phyloP scores from a whole-genome alignment of 768 basidiomycete genomes.

The Lentinula raphanica region DNA sequence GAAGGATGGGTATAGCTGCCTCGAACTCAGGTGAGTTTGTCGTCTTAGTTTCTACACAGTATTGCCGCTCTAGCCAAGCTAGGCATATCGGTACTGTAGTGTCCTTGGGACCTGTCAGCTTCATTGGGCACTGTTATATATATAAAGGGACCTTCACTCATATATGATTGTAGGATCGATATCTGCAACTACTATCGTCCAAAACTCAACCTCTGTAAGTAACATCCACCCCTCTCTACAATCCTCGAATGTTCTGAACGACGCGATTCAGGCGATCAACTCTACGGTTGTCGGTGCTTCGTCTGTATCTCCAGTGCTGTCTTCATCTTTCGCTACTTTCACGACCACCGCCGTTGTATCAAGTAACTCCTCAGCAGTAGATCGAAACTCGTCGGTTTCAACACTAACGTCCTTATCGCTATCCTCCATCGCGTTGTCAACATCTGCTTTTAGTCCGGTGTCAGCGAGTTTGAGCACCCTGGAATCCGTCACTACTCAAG shows the following conservation, averaged over 20 bases:
- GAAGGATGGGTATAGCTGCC: background rate
- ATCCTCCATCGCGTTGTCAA: background rate
- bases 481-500: background rate
- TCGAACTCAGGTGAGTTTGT: background rate
- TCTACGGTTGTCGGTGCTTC: background rate
- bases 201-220: conserved; percentile 4
- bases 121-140: background rate
- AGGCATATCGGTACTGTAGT: background rate
- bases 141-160: background rate
- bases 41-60: background rate
- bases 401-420: background rate
- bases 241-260: background rate
- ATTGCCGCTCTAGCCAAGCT: background rate
- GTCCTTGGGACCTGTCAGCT: background rate
- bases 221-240: background rate
- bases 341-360: background rate
- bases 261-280: background rate
- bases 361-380: background rate
- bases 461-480: background rate
- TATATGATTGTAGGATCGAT: background rate
- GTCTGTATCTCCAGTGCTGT: background rate
- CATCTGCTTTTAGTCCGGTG: background rate
- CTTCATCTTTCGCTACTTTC: background rate
- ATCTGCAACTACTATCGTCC: background rate
- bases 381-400: background rate